A percentile compares a stretch with the other conserved stretches of the same genome.
phyloP scores from a whole-genome alignment of 768 basidiomycete genomes.

The Macrolepiota albuminosa region DNA sequence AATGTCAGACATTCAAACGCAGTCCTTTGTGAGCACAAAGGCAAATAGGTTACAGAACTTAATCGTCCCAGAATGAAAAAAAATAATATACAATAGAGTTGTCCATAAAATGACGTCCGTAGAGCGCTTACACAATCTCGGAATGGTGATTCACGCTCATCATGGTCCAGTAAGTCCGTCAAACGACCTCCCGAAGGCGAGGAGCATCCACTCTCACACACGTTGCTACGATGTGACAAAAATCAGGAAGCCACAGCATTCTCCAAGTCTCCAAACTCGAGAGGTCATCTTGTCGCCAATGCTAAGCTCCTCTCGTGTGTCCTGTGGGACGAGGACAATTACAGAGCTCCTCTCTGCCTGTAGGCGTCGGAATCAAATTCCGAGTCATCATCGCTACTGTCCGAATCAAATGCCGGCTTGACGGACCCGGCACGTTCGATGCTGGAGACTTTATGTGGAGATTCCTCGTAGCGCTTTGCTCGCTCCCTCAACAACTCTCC shows the following conservation, averaged over 20 bases:
- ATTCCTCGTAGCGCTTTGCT: conserved; percentile 9
- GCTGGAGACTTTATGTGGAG: conserved; percentile 6
- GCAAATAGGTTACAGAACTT: neutral
- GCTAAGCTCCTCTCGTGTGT: no score
- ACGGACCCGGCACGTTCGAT: conserved; percentile 16
- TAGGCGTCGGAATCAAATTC: neutral
- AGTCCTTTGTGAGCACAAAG: neutral
- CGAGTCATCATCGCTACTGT: conserved; percentile 1
- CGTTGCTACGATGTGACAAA: neutral
- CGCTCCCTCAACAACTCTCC: conserved; percentile 13
- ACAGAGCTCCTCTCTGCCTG: no score
- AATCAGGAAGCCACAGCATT: neutral
- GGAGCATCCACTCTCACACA: neutral
- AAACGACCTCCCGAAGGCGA: neutral
- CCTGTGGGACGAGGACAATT: no score
- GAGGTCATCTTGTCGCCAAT: neutral
- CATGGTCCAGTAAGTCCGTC: neutral
- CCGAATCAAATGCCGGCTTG: neutral
- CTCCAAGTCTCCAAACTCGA: neutral
- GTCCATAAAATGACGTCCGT: neutral
- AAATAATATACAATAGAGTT: neutral
- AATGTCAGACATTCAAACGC: neutral
- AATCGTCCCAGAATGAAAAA: neutral
- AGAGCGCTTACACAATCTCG: no score
- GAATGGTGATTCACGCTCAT: neutral